A percentile compares a stretch with the other conserved stretches of the same genome.
phyloP scores from a whole-genome alignment of 495 filamentous ascomycete genomes.

The Terfezia claveryi region DNA sequence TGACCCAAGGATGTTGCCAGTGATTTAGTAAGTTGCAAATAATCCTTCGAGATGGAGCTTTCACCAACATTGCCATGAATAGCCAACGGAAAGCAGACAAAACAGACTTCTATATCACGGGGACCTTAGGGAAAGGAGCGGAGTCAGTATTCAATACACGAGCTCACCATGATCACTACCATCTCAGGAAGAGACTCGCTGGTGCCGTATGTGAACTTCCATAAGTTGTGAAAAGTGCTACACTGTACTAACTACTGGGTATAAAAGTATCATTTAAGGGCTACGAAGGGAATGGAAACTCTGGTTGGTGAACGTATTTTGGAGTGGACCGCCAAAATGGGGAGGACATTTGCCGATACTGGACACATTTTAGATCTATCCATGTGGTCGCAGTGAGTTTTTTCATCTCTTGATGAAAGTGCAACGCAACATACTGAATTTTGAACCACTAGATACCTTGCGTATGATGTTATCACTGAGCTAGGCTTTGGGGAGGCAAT shows the following conservation, averaged over 20 bases:
- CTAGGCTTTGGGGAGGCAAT: constrained; percentile 15
- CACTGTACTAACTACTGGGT: background rate
- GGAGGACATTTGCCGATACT: constrained; percentile 24
- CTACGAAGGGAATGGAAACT: constrained; percentile 31
- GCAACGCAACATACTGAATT: no score
- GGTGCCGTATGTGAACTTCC: constrained; percentile 17
- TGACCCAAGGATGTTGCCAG: constrained; percentile 20
- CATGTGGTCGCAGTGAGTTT: constrained; percentile 25
- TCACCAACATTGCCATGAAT: constrained; percentile 11
- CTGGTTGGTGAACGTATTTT: constrained; percentile 26
- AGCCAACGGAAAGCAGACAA: constrained; percentile 32
- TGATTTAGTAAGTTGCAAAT: constrained; percentile 13
- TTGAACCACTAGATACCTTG: constrained; percentile 12
- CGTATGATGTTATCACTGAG: constrained; percentile 18
- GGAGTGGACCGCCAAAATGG: constrained; percentile 26
- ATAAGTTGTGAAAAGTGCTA: constrained; percentile 19
- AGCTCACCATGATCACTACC: constrained; percentile 20
- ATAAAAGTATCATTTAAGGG: constrained; percentile 31
- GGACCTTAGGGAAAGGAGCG: constrained; percentile 26
- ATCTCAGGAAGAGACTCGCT: constrained; percentile 28
- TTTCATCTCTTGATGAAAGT: no score
- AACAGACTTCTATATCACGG: constrained; percentile 30
- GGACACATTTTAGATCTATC: constrained; percentile 29
- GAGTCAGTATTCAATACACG: constrained; percentile 25
- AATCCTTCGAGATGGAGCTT: constrained; percentile 24